A percentile compares a stretch with the other conserved stretches of the same genome.
phyloP scores from a whole-genome alignment of 108 stramenopile species.

The Hondaea fermentalgiana region DNA sequence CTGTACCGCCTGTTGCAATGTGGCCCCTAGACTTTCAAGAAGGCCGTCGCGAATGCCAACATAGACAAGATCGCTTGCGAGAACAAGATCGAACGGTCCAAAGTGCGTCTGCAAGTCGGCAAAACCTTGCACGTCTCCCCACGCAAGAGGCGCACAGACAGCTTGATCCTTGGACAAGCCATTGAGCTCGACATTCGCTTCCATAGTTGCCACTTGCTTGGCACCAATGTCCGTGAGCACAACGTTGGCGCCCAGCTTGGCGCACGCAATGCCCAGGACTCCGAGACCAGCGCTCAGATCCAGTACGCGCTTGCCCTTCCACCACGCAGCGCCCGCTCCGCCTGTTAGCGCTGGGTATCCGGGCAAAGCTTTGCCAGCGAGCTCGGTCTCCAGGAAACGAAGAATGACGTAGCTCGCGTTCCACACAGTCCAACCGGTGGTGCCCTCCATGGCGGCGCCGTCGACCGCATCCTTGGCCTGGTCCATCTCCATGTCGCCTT shows the following conservation, averaged over 20 bases:
- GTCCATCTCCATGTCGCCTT: neutral
- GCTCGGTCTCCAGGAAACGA: neutral
- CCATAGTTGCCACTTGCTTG: neutral
- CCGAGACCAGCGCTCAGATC: neutral
- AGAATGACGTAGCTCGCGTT: neutral
- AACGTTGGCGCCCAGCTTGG: neutral
- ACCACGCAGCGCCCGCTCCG: neutral
- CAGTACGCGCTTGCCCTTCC: slow-evolving; percentile 6
- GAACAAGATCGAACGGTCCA: neutral
- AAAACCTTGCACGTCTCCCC: neutral
- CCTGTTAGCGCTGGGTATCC: neutral
- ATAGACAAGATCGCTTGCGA: neutral
- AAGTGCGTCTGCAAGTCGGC: neutral
- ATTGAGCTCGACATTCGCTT: neutral
- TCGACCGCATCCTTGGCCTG: neutral
- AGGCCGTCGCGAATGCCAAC: neutral
- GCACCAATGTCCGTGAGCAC: neutral
- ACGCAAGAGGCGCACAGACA: neutral
- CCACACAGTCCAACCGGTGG: slow-evolving; percentile 6
- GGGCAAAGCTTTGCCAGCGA: neutral
- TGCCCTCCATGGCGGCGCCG: neutral
- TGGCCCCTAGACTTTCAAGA: neutral
- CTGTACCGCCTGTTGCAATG: neutral
- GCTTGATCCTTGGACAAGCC: neutral
- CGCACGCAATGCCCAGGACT: neutral